Evolutionary conservation across 1,284 basidiomycete species (phyloP).

Genomic region (Trichosporon ovoides): DNA sequence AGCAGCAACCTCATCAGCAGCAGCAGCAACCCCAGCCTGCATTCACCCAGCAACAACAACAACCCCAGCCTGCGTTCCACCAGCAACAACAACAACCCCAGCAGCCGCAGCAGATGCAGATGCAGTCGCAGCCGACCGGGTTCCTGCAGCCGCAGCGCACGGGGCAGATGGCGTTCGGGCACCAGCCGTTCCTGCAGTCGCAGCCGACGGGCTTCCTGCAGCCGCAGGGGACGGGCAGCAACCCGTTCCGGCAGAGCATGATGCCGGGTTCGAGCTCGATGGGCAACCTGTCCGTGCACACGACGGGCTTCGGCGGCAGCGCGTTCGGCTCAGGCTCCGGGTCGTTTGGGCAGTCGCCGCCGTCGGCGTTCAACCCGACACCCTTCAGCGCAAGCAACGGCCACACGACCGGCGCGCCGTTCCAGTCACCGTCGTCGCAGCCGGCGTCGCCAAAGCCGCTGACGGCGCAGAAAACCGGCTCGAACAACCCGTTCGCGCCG

Average conservation of each 20-base stretch:
- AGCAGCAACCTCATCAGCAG: conserved; percentile 16
- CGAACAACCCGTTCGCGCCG: conserved; percentile 88
- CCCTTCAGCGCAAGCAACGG: background rate
- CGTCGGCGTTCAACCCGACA: background rate
- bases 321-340: conserved; percentile 17
- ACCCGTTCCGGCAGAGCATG: conserved; percentile 60
- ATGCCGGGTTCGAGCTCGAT: conserved; percentile 17
- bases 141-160: conserved; percentile 50
- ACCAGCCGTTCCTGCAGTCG: conserved; percentile 35
- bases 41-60: conserved; percentile 50
- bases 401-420: conserved; percentile 5
- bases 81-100: conserved; percentile 37
- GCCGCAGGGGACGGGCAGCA: conserved; percentile 54
- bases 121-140: conserved; percentile 51
- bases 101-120: conserved; percentile 46
- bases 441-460: conserved; percentile 55
- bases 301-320: conserved; percentile 11
- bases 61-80: conserved; percentile 57
- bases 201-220: conserved; percentile 56
- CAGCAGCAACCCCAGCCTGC: too few relatives aligned
- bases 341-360: background rate
- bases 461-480: conserved; percentile 86
- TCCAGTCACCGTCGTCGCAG: conserved; percentile 7
- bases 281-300: background rate
- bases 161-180: conserved; percentile 34